A percentile compares a stretch with the other conserved stretches of the same genome.
These are phyloP conservation scores for Puccinia horiana DNA, from an alignment of 1,284 basidiomycete species.

Conservation along the genomic window DNA sequence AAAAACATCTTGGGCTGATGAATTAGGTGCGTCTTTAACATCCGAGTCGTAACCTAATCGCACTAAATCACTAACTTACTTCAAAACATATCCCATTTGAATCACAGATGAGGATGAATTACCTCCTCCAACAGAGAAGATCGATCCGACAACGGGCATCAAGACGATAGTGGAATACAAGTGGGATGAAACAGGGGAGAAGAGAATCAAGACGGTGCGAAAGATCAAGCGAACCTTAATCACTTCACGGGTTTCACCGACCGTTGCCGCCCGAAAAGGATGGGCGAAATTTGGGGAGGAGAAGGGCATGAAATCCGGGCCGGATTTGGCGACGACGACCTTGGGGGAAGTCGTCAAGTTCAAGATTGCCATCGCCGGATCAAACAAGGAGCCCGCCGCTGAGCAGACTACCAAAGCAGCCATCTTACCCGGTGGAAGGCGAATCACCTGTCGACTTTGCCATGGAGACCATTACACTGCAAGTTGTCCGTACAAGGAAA, in stretches of 20 bases:
- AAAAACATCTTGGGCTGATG: slow-evolving; percentile 47
- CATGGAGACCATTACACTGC: slow-evolving; percentile 97
- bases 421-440: slow-evolving; percentile 64
- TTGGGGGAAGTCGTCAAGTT: slow-evolving; percentile 87
- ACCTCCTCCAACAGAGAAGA: slow-evolving; percentile 22
- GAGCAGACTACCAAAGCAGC: slow-evolving; percentile 68
- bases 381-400: slow-evolving; percentile 69
- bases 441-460: slow-evolving; percentile 89
- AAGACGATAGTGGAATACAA: slow-evolving; percentile 80
- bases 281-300: slow-evolving; percentile 92
- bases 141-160: slow-evolving; percentile 64
- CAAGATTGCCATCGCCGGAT: slow-evolving; percentile 74
- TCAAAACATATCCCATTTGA: not conserved
- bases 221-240: slow-evolving; percentile 83
- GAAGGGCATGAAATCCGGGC: slow-evolving; percentile 81
- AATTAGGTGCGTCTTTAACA: slow-evolving; percentile 24
- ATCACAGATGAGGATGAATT: slow-evolving; percentile 39
- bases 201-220: slow-evolving; percentile 91
- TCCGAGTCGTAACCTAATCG: not conserved
- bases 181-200: slow-evolving; percentile 80
- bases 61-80: not conserved
- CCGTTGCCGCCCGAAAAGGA: slow-evolving; percentile 86
- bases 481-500: slow-evolving; percentile 97
- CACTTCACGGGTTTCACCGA: slow-evolving; percentile 88
- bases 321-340: slow-evolving; percentile 90